Percentiles rank a stretch among this genome's conserved stretches.
phyloP scores from a whole-genome alignment of 208 protist species.

The Leishmania braziliensis region DNA sequence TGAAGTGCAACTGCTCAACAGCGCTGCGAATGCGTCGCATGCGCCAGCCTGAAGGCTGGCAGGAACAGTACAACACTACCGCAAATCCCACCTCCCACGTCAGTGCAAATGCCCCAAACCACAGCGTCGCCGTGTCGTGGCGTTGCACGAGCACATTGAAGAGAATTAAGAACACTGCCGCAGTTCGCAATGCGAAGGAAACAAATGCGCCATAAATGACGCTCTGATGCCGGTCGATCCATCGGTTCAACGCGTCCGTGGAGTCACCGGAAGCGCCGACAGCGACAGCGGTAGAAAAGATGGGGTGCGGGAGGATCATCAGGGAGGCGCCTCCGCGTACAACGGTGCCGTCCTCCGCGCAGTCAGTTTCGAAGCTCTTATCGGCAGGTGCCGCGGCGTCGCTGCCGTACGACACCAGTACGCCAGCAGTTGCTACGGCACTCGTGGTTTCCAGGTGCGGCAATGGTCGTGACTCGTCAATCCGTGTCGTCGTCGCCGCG shows the following conservation, averaged over 20 bases:
- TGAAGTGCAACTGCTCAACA: slow-evolving; percentile 14
- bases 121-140: not conserved
- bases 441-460: not conserved
- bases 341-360: not conserved
- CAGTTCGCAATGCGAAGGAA: not conserved
- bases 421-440: not conserved
- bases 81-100: slow-evolving; percentile 3
- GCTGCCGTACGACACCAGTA: not conserved
- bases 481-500: not conserved
- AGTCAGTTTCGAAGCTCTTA: not conserved
- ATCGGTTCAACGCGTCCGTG: not conserved
- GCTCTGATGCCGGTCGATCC: slow-evolving; percentile 4
- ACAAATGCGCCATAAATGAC: not conserved
- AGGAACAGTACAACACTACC: slow-evolving; percentile 9
- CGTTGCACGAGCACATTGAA: not conserved
- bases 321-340: not conserved
- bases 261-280: not conserved
- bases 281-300: not conserved
- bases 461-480: not conserved
- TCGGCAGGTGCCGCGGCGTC: not conserved
- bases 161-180: not conserved
- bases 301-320: too few species aligned
- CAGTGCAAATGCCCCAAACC: not conserved
- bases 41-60: not conserved
- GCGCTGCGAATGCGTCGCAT: slow-evolving; percentile 4